Percentiles rank a stretch among this genome's conserved stretches.
phyloP scores from a whole-genome alignment of 1,284 basidiomycete species.

The Naganishia sp. region DNA sequence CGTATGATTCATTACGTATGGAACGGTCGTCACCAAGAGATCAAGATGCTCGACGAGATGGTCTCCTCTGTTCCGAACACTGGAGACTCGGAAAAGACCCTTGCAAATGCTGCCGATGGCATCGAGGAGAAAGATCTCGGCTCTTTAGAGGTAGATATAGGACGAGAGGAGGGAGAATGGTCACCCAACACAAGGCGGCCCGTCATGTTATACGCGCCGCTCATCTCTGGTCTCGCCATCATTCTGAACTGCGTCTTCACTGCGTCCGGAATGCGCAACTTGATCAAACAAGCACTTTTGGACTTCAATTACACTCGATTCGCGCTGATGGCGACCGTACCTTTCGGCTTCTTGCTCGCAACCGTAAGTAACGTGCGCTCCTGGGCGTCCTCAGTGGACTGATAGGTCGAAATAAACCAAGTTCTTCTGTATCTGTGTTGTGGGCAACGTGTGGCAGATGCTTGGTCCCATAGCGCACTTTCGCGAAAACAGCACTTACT shows the following conservation, averaged over 20 bases:
- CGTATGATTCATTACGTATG: constrained; percentile 50
- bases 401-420: constrained; percentile 33
- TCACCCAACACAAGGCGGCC: constrained; percentile 58
- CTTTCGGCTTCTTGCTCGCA: constrained; percentile 71
- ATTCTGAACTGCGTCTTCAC: constrained; percentile 56
- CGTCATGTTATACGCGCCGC: constrained; percentile 70
- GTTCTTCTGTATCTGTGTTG: constrained; percentile 55
- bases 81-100: constrained; percentile 30
- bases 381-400: background rate
- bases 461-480: constrained; percentile 61
- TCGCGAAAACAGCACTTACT: constrained; percentile 60
- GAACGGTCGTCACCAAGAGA: constrained; percentile 43
- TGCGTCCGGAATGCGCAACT: constrained; percentile 62
- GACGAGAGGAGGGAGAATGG: constrained; percentile 61
- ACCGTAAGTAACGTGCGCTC: constrained; percentile 58
- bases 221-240: constrained; percentile 70
- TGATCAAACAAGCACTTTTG: constrained; percentile 68
- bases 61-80: background rate
- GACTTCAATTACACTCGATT: constrained; percentile 68
- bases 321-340: constrained; percentile 63
- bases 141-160: constrained; percentile 46
- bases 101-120: constrained; percentile 39
- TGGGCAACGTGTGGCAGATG: constrained; percentile 50
- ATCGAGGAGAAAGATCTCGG: constrained; percentile 38
- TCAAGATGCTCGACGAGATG: constrained; percentile 36